These are phyloP conservation scores for Hanseniaspora guilliermondii DNA, from an alignment of 805 yeast species.

Conservation along the genomic window DNA sequence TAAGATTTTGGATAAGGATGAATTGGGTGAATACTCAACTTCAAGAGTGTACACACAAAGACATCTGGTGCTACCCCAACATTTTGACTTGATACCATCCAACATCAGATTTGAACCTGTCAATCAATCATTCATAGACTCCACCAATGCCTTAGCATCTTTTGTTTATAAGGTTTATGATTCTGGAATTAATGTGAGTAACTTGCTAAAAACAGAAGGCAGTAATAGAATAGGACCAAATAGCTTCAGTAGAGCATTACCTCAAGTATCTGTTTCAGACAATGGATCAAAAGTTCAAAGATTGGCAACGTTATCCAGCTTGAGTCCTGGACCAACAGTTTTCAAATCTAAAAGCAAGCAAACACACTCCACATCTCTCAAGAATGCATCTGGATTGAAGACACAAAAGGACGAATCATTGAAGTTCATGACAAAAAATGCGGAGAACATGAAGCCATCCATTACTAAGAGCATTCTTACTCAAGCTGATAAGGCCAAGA, in stretches of 20 bases:
- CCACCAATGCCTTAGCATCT: conserved; percentile 11
- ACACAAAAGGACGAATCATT: neutral
- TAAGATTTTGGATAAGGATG: conserved; percentile 65
- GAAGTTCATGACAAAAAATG: neutral
- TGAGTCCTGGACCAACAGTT: neutral
- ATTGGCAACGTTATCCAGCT: neutral
- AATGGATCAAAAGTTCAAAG: neutral
- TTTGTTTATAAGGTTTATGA: conserved; percentile 6
- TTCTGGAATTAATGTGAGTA: neutral
- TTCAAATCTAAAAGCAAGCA: neutral
- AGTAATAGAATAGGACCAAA: neutral
- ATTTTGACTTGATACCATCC: conserved; percentile 23
- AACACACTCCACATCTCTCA: neutral
- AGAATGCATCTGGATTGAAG: neutral
- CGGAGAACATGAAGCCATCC: conserved; percentile 1
- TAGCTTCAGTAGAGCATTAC: neutral
- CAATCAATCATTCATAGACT: conserved; percentile 23
- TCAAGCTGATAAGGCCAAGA: neutral
- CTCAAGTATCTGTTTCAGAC: neutral
- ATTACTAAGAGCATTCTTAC: conserved; percentile 3
- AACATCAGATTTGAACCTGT: conserved; percentile 26
- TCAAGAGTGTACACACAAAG: conserved; percentile 33
- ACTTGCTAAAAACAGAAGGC: neutral
- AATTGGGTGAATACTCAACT: conserved; percentile 62
- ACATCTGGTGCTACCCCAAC: conserved; percentile 34